These are phyloP conservation scores for Yueomyces sinensis DNA, from an alignment of 805 yeast genomes.

Conservation along the genomic window DNA sequence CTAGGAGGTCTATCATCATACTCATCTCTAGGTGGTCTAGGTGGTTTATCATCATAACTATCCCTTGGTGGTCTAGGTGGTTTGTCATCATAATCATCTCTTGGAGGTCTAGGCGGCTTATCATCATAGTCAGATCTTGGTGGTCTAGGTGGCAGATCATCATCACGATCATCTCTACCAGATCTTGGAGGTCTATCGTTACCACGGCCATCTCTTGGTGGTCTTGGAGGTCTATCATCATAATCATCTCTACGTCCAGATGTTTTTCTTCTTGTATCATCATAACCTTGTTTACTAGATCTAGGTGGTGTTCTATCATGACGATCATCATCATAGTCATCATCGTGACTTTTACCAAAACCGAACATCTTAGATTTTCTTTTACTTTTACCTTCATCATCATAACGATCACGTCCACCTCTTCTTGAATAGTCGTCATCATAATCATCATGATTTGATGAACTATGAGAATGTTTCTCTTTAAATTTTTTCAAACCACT, in stretches of 20 bases:
- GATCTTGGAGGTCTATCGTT: background rate
- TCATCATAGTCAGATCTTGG: background rate
- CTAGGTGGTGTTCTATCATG: background rate
- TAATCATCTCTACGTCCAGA: background rate
- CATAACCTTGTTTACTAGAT: background rate
- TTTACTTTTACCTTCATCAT: no score
- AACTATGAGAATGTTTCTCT: background rate
- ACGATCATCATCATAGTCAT: background rate
- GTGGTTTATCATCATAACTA: background rate
- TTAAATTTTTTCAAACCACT: background rate
- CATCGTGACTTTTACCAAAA: background rate
- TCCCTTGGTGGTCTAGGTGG: background rate
- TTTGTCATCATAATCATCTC: background rate
- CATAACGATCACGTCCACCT: no score
- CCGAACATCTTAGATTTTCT: background rate
- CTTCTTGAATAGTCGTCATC: background rate
- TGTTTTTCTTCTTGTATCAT: background rate
- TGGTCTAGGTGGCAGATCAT: background rate
- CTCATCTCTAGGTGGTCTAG: no score
- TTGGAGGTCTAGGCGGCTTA: background rate
- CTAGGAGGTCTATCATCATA: background rate
- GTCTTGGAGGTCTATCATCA: background rate
- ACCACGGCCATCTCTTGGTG: background rate
- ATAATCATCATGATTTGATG: background rate
- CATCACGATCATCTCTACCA: background rate